Percentiles rank a stretch among this genome's conserved stretches.
phyloP scores from a whole-genome alignment of 2,329 filamentous ascomycete species.

The Alternaria triticimaculans region DNA sequence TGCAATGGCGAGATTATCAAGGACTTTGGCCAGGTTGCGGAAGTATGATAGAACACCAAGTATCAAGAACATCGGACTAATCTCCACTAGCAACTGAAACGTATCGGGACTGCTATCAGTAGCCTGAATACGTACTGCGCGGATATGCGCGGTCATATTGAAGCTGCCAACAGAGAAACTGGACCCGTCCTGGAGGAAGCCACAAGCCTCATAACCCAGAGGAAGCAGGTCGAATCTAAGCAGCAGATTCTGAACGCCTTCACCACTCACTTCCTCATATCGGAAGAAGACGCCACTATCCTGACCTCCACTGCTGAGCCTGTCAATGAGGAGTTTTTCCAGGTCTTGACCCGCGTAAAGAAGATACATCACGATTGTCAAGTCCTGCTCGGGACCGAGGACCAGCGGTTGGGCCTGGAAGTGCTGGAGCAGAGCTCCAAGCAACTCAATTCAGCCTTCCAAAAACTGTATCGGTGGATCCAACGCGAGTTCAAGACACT shows the following conservation, averaged over 20 bases:
- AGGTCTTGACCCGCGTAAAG: slow-evolving; percentile 77
- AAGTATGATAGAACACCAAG: slow-evolving; percentile 49
- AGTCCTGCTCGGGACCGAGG: slow-evolving; percentile 85
- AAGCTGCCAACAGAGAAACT: slow-evolving; percentile 76
- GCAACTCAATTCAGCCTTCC: slow-evolving; percentile 85
- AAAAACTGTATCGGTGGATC: slow-evolving; percentile 95
- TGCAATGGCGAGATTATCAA: slow-evolving; percentile 88
- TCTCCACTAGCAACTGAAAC: slow-evolving; percentile 74
- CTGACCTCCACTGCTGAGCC: slow-evolving; percentile 81
- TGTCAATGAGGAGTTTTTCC: slow-evolving; percentile 85
- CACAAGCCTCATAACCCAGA: slow-evolving; percentile 73
- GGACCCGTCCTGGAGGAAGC: slow-evolving; percentile 79
- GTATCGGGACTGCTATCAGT: slow-evolving; percentile 79
- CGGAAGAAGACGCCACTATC: slow-evolving; percentile 77
- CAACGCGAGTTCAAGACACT: slow-evolving; percentile 91
- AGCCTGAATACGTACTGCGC: slow-evolving; percentile 80
- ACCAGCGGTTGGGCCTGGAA: slow-evolving; percentile 85
- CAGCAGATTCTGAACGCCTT: slow-evolving; percentile 80
- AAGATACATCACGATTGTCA: slow-evolving; percentile 89
- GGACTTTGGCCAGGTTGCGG: slow-evolving; percentile 88
- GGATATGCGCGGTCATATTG: slow-evolving; percentile 79
- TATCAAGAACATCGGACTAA: slow-evolving; percentile 29
- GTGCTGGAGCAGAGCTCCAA: slow-evolving; percentile 91
- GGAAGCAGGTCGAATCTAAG: slow-evolving; percentile 76
- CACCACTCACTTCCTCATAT: slow-evolving; percentile 80